Evolutionary conservation across 2,329 filamentous ascomycete genomes (phyloP), one percentile per base, ranked within the genome.

Genomic region (Fusarium sp.): DNA sequence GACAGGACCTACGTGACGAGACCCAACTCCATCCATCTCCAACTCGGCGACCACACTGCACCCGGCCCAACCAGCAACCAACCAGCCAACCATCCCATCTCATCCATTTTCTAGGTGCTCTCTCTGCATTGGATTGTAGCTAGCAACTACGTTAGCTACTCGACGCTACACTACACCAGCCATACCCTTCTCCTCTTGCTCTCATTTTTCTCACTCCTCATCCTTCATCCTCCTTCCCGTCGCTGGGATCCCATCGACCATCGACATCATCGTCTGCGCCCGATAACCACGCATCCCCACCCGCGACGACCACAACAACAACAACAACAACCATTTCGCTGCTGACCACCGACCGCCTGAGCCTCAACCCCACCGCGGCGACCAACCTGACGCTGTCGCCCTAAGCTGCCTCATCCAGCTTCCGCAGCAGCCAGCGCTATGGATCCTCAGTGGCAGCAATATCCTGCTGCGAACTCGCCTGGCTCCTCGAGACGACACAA

Each of bases 401-500:
- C 57, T 37, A 54, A 69, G 69, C 63, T 72, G 72, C 63, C 58
- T 41, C 39, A 65, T 57, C 23, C 59, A 63, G 70, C 70, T 62
- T 57, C 49, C 41, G 55, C 50, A 70, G 55, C 55, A 65, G 57
- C 57, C 64, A 71, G 70, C 64, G 63, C 77, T 76, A 86, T 86
- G 84, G 84, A 86, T 78, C 80, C 80, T 57, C 78, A 91, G 74
- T 92, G 89, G 90, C 88, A 90, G 82, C 80, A 86, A 69, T 93
- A 92, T 81, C 82, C 86, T 78, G 90, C 92, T 80, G 63, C 71
- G 43, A 66, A 63, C 68, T 83, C 89, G 78, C 80, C 86, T 76
- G 85, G 84, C 77, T 85, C 86, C 78, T 84, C 89, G 76, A 85
- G 87, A 81, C 88, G 90, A 82, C 91, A 89, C 79, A 89, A 88